Conservation (phyloP, 2,329 filamentous ascomycete species). For the Trichoderma aggressivum region DNA sequence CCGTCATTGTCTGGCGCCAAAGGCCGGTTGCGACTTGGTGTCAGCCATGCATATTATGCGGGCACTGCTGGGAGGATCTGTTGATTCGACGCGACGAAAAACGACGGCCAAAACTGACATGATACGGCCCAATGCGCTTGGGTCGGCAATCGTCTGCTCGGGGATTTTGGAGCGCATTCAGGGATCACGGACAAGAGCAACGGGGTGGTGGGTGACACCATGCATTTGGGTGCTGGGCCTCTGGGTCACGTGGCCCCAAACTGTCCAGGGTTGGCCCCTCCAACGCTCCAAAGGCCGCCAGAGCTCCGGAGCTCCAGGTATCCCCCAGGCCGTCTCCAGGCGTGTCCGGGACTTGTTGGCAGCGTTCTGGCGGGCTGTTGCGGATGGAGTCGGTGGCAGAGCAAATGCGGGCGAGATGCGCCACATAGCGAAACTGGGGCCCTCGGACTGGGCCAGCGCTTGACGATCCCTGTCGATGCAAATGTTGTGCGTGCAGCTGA, state of each 20-base stretch:
- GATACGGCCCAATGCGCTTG: not conserved
- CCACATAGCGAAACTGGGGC: not conserved
- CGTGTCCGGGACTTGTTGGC: not conserved
- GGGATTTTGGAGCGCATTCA: conserved; percentile 13
- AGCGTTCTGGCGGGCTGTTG: not conserved
- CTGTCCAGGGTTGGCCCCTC: not conserved
- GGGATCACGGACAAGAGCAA: conserved; percentile 8
- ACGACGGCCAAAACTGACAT: not conserved
- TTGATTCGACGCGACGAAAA: not conserved
- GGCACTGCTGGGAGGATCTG: not conserved
- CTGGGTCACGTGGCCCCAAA: conserved; percentile 15
- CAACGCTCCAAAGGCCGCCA: not conserved
- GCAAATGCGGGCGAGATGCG: conserved; percentile 4
- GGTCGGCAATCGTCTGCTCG: conserved; percentile 13
- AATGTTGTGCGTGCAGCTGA: conserved; percentile 26
- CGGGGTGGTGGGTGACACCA: conserved; percentile 14
- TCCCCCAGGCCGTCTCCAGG: not conserved
- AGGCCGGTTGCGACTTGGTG: conserved; percentile 1
- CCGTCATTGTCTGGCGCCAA: not conserved
- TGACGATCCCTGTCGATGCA: conserved; percentile 15
- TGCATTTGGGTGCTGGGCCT: conserved; percentile 16
- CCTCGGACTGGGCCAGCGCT: not conserved
- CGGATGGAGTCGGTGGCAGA: not conserved
- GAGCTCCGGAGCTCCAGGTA: not conserved
- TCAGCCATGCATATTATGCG: conserved; percentile 16